A percentile compares a stretch with the other conserved stretches of the same genome.
These are phyloP conservation scores for Ricinus communis DNA, from an alignment of 345 rosid genomes.

Conservation along the genomic window DNA sequence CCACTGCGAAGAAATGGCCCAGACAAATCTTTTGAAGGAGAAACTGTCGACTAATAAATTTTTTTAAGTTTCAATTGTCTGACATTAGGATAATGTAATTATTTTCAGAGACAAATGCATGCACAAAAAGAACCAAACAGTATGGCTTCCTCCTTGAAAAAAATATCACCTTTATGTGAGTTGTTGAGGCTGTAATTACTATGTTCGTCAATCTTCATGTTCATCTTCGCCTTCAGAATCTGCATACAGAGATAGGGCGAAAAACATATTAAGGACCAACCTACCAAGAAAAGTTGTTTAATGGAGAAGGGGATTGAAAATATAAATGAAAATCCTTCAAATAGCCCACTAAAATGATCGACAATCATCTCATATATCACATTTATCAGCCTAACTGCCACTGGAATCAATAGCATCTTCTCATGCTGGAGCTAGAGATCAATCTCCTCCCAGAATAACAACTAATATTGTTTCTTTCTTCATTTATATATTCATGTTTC, in stretches of 20 bases:
- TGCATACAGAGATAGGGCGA: slow-evolving; percentile 16
- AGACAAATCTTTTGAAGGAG: background rate
- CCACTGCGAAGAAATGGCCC: slow-evolving; percentile 4
- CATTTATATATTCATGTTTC: background rate
- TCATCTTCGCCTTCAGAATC: slow-evolving; percentile 53
- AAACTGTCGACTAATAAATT: no score
- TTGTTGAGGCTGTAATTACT: background rate
- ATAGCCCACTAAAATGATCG: background rate
- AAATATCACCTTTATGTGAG: slow-evolving; percentile 14
- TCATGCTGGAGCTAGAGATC: background rate
- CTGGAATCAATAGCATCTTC: background rate
- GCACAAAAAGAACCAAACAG: background rate
- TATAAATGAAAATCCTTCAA: background rate
- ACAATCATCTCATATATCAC: background rate
- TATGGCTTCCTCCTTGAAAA: background rate
- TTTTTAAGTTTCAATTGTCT: no score
- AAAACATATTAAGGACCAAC: background rate
- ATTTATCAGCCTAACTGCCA: background rate
- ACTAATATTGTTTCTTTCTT: background rate
- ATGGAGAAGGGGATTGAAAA: background rate
- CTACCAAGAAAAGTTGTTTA: background rate
- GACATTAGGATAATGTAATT: no score
- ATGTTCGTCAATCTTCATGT: slow-evolving; percentile 42
- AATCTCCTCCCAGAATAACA: background rate
- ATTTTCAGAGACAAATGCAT: background rate